phyloP scores from a whole-genome alignment of 2,329 filamentous ascomycete genomes.

The Sarocladiaceae sp. region DNA sequence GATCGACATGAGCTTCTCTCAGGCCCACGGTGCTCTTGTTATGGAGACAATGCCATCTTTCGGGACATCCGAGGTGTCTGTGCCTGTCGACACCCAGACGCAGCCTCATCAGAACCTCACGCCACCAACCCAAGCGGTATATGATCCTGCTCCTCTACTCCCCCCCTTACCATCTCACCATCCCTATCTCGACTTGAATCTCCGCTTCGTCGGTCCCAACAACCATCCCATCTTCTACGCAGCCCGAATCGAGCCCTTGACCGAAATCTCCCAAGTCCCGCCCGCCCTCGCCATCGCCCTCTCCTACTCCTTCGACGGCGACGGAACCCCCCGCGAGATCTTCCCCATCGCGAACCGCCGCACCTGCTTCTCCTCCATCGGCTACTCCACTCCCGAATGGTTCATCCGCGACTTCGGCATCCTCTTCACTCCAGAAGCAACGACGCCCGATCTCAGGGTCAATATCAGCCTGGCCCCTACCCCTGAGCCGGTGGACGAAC shows the following conservation, averaged over 20 bases:
- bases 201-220: background rate
- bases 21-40: too few species aligned
- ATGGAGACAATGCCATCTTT: too few species aligned
- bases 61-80: too few species aligned
- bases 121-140: too few species aligned
- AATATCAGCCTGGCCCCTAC: background rate
- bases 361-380: background rate
- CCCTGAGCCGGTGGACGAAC: too few species aligned
- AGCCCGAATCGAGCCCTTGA: background rate
- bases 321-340: background rate
- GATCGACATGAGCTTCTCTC: too few species aligned
- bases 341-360: background rate
- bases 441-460: background rate
- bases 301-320: background rate
- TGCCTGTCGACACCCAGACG: too few species aligned
- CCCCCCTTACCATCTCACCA: too few species aligned
- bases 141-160: too few species aligned
- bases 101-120: too few species aligned
- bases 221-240: background rate
- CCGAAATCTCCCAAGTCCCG: background rate
- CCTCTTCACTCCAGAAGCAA: background rate
- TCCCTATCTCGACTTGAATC: too few species aligned
- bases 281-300: background rate
- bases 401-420: conserved; percentile 1
- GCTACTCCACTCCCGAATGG: background rate